Conservation (phyloP, 1,284 basidiomycete species). For the Ustilago trichophora region DNA sequence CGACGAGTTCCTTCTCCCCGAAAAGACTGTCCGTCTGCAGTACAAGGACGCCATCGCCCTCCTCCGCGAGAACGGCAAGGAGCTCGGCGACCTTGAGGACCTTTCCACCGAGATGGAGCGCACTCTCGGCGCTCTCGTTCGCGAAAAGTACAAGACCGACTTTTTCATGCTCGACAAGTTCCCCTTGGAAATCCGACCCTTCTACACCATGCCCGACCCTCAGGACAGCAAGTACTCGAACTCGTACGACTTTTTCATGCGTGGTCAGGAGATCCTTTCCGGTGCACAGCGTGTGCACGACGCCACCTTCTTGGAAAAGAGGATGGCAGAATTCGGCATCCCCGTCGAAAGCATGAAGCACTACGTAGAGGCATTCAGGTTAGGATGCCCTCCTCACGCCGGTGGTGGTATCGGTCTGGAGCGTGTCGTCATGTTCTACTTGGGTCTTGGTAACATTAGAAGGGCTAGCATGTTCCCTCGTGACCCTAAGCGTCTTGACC, state of each 20-base stretch:
- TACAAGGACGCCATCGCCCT: slow-evolving; percentile 64
- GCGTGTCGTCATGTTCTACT: slow-evolving; percentile 89
- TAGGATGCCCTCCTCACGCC: slow-evolving; percentile 85
- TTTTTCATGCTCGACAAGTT: slow-evolving; percentile 66
- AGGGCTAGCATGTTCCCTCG: slow-evolving; percentile 91
- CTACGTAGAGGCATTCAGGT: slow-evolving; percentile 92
- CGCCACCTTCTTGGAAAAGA: slow-evolving; percentile 79
- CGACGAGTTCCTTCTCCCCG: slow-evolving; percentile 66
- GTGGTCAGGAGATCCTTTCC: slow-evolving; percentile 96
- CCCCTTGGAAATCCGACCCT: slow-evolving; percentile 63
- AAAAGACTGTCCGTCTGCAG: slow-evolving; percentile 58
- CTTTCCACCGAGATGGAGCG: slow-evolving; percentile 65
- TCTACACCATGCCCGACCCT: slow-evolving; percentile 67
- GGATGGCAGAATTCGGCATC: slow-evolving; percentile 79
- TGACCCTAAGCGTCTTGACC: slow-evolving; percentile 67
- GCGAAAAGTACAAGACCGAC: slow-evolving; percentile 66
- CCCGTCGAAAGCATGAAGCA: slow-evolving; percentile 86
- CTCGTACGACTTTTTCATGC: slow-evolving; percentile 99
- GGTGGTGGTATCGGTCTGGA: slow-evolving; percentile 78
- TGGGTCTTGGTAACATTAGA: slow-evolving; percentile 82
- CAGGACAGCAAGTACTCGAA: slow-evolving; percentile 76
- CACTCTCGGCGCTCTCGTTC: slow-evolving; percentile 55
- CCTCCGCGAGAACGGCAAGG: slow-evolving; percentile 59
- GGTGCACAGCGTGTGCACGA: slow-evolving; percentile 99
- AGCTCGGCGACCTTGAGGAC: slow-evolving; percentile 62